These are phyloP conservation scores for Aspergillus hortae DNA, from an alignment of 2,329 filamentous ascomycete genomes.

Conservation along the genomic window DNA sequence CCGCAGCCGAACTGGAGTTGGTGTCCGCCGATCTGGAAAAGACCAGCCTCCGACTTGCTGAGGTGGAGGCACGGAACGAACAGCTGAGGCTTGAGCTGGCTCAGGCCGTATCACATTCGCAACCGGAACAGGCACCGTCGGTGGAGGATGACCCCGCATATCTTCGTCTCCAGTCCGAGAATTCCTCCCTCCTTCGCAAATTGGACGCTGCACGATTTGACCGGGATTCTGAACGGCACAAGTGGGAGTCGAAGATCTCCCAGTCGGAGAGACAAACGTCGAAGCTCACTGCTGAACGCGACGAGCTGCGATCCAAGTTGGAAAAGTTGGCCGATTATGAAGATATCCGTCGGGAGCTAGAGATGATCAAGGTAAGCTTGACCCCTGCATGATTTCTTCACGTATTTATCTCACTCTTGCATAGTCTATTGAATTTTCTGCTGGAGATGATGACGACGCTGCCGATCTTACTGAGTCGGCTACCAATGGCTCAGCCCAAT, in stretches of 20 bases:
- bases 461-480: constrained; percentile 41
- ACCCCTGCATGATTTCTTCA: background rate
- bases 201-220: constrained; percentile 80
- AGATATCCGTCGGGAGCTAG: constrained; percentile 90
- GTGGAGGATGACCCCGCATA: constrained; percentile 88
- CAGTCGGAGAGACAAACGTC: constrained; percentile 75
- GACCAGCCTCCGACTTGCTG: constrained; percentile 79
- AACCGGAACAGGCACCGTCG: constrained; percentile 55
- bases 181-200: constrained; percentile 84
- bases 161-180: constrained; percentile 85
- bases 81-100: constrained; percentile 87
- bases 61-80: constrained; percentile 91
- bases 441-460: constrained; percentile 69
- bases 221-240: constrained; percentile 73
- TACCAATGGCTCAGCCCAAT: constrained; percentile 44
- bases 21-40: constrained; percentile 87
- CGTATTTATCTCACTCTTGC: constrained; percentile 8
- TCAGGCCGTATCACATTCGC: constrained; percentile 73
- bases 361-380: constrained; percentile 72
- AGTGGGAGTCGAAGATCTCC: constrained; percentile 70
- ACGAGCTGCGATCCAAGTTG: constrained; percentile 73
- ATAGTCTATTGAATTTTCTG: constrained; percentile 89
- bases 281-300: constrained; percentile 74
- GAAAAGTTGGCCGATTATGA: constrained; percentile 93
- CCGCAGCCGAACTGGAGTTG: constrained; percentile 89